Percentiles rank a stretch among this genome's conserved stretches.
Evolutionary conservation across 176 grass and related monocot genomes (phyloP).

Genomic region (Tuctoria greenei): DNA sequence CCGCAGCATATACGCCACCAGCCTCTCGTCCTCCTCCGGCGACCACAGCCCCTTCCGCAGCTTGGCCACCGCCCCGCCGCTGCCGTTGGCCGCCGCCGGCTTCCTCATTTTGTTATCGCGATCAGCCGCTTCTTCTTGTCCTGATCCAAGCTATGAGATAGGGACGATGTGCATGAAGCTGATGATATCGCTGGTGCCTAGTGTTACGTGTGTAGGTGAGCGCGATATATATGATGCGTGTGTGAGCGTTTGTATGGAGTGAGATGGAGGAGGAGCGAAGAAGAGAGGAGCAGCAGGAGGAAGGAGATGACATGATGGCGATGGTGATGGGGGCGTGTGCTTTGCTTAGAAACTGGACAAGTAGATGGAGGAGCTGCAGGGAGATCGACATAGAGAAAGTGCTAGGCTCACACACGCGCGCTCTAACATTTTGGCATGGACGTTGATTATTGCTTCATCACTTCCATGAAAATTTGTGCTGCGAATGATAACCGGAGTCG

Average conservation of each 20-base stretch:
- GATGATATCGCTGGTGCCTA: slow-evolving; percentile 13
- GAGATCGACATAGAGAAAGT: slow-evolving; percentile 17
- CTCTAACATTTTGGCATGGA: too few relatives aligned
- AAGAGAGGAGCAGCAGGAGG: slow-evolving; percentile 8
- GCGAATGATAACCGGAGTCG: too few relatives aligned
- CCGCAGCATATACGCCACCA: slow-evolving; percentile 83
- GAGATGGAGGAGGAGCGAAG: background rate
- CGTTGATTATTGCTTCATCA: too few relatives aligned
- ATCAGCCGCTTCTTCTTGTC: background rate
- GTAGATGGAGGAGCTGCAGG: slow-evolving; percentile 21
- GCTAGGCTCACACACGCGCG: slow-evolving; percentile 31
- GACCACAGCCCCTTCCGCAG: slow-evolving; percentile 96
- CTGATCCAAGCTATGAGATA: background rate
- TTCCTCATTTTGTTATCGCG: slow-evolving; percentile 59
- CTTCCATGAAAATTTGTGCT: too few relatives aligned
- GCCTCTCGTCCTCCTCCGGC: slow-evolving; percentile 94
- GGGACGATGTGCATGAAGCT: slow-evolving; percentile 19
- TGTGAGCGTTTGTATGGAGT: slow-evolving; percentile 29
- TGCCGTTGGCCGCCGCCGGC: slow-evolving; percentile 31
- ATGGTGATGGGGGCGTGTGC: slow-evolving; percentile 69
- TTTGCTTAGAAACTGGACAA: slow-evolving; percentile 96
- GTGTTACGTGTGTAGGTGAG: slow-evolving; percentile 6
- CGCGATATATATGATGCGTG: slow-evolving; percentile 14
- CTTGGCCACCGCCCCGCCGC: slow-evolving; percentile 32
- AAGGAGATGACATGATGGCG: slow-evolving; percentile 73